Evolutionary conservation across 768 basidiomycete genomes (phyloP).

Genomic region (Podaxis carcinomalis): DNA sequence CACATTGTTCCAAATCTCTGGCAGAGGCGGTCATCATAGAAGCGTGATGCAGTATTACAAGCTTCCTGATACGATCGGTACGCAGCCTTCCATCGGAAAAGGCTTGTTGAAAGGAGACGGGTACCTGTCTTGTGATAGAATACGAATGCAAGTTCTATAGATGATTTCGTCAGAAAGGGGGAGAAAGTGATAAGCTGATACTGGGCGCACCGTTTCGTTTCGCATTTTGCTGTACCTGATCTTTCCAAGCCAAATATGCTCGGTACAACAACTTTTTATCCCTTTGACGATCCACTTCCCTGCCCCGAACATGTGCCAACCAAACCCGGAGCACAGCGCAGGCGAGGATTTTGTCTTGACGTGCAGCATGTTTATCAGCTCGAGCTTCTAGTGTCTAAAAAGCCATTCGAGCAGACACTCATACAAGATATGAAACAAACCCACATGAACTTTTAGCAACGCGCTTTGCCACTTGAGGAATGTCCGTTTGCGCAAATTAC

Average conservation of each 20-base stretch:
- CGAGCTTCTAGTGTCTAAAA: constrained; percentile 50
- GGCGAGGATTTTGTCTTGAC: constrained; percentile 21
- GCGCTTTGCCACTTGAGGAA: constrained; percentile 11
- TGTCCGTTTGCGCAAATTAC: constrained; percentile 3
- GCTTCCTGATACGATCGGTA: constrained; percentile 19
- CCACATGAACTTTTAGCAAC: constrained; percentile 16
- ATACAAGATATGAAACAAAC: neutral
- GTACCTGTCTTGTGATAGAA: constrained; percentile 16
- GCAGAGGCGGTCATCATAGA: constrained; percentile 18
- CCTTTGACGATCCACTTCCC: constrained; percentile 18
- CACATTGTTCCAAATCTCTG: constrained; percentile 5
- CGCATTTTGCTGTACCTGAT: constrained; percentile 13
- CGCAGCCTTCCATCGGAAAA: constrained; percentile 20
- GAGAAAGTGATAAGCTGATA: neutral
- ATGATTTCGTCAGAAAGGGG: neutral
- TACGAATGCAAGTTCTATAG: constrained; percentile 17
- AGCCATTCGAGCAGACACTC: neutral
- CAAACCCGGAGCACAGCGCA: constrained; percentile 25
- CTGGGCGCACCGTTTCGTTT: constrained; percentile 17
- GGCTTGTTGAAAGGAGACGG: constrained; percentile 13
- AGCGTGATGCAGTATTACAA: constrained; percentile 17
- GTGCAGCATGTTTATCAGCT: constrained; percentile 43
- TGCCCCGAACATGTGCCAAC: constrained; percentile 24
- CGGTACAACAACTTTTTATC: constrained; percentile 12
- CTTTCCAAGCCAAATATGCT: constrained; percentile 20